A percentile compares a stretch with the other conserved stretches of the same genome.
phyloP scores from a whole-genome alignment of 352 stramenopile genomes.

The Pythium diclinum region DNA sequence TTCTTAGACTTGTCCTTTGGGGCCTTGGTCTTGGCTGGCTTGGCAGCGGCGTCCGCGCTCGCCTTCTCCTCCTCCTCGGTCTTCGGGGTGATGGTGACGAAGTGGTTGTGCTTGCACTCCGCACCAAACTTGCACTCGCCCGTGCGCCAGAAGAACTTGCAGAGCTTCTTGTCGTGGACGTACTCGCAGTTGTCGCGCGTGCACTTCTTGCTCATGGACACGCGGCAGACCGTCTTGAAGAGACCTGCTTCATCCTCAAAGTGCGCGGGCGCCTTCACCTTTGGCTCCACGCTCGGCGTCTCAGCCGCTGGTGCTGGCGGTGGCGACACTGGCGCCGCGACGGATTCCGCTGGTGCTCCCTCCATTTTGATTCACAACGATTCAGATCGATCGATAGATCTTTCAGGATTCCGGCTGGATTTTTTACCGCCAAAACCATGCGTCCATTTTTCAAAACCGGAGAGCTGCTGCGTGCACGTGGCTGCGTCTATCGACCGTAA shows the following conservation, averaged over 20 bases:
- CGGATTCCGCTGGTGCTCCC: conserved; percentile 5
- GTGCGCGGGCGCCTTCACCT: conserved; percentile 27
- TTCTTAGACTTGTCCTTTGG: conserved; percentile 38
- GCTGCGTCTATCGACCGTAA: conserved; percentile 10
- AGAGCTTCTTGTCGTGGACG: conserved; percentile 60
- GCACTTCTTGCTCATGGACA: conserved; percentile 45
- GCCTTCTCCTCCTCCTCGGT: conserved; percentile 27
- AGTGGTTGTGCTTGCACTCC: conserved; percentile 60
- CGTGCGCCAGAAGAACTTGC: conserved; percentile 40
- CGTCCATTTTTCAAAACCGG: conserved; percentile 9
- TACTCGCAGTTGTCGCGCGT: conserved; percentile 33
- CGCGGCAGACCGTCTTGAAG: conserved; percentile 62
- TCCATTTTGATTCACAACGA: conserved; percentile 13
- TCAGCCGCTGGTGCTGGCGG: conserved; percentile 3
- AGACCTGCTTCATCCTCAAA: conserved; percentile 49
- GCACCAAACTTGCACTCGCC: conserved; percentile 52
- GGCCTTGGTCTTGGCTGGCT: conserved; percentile 12
- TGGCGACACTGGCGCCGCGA: not conserved
- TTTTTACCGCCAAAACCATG: conserved; percentile 29
- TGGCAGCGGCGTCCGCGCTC: conserved; percentile 32
- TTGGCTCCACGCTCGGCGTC: not conserved
- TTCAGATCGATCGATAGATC: not conserved
- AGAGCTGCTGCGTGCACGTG: not conserved
- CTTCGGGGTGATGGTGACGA: conserved; percentile 34
- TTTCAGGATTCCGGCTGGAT: not conserved